Conservation (phyloP, 768 basidiomycete species). For the Lentinula boryana region DNA sequence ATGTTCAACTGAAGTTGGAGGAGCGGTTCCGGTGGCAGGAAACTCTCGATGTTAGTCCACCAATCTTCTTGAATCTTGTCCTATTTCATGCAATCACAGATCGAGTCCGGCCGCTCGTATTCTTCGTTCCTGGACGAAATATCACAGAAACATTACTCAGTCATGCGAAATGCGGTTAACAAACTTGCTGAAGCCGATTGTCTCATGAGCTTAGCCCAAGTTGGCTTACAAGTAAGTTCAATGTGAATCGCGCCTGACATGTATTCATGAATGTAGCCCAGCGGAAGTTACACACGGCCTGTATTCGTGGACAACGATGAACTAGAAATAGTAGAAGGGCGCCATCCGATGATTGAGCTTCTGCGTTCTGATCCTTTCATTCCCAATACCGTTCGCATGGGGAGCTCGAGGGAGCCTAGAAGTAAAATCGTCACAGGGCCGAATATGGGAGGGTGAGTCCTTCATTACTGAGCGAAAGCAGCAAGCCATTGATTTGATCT, state of each 20-base stretch:
- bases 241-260: neutral
- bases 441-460: conserved; percentile 68
- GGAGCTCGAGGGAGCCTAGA: conserved; percentile 34
- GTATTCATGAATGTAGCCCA: neutral
- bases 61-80: neutral
- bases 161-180: conserved; percentile 70
- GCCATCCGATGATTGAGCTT: conserved; percentile 91
- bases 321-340: conserved; percentile 74
- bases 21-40: conserved; percentile 76
- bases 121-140: conserved; percentile 67
- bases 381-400: conserved; percentile 72
- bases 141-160: conserved; percentile 55
- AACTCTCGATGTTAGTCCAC: conserved; percentile 39
- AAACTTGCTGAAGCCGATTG: conserved; percentile 86
- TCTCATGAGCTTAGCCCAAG: conserved; percentile 74
- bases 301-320: conserved; percentile 59
- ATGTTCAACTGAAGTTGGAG: conserved; percentile 51
- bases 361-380: conserved; percentile 78
- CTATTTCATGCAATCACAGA: conserved; percentile 20
- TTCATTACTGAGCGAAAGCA: neutral
- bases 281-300: conserved; percentile 66
- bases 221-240: conserved; percentile 47
- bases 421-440: conserved; percentile 79
- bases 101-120: conserved; percentile 62
- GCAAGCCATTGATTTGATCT: neutral